These are phyloP conservation scores for Saccharomycopsis crataegensis DNA, from an alignment of 1,139 yeast genomes.

Conservation along the genomic window DNA sequence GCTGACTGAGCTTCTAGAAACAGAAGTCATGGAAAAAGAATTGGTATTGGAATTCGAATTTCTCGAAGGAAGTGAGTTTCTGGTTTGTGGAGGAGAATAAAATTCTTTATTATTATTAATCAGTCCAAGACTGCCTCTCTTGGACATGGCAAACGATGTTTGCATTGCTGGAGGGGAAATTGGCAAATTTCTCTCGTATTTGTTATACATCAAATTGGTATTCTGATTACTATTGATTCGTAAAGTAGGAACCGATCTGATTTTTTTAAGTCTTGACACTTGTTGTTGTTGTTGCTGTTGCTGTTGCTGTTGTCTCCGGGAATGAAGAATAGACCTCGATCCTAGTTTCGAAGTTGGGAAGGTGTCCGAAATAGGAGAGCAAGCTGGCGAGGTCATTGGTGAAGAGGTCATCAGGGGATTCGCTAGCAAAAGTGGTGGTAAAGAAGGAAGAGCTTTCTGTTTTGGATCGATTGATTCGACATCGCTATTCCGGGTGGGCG, in stretches of 20 bases:
- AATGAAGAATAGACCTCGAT: slow-evolving; percentile 1
- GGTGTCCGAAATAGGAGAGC: neutral
- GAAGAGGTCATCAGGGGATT: too few species aligned
- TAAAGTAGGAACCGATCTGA: slow-evolving; percentile 14
- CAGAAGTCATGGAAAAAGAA: too few species aligned
- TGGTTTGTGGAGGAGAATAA: neutral
- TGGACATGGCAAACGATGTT: neutral
- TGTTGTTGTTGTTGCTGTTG: slow-evolving; percentile 1
- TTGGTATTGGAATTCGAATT: too few species aligned
- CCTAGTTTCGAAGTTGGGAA: neutral
- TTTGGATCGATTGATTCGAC: too few species aligned
- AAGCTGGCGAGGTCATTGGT: neutral
- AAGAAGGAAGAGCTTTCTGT: too few species aligned
- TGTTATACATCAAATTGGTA: neutral
- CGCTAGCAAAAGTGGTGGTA: too few species aligned
- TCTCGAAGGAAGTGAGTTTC: neutral
- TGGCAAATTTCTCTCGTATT: neutral
- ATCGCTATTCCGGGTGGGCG: too few species aligned
- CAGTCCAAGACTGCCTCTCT: neutral
- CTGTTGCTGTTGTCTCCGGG: slow-evolving; percentile 11
- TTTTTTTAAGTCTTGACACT: slow-evolving; percentile 7
- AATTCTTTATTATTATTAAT: neutral
- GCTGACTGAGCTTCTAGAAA: slow-evolving; percentile 5
- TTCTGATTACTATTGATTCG: neutral
- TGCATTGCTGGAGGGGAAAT: neutral